Evolutionary conservation across 1,284 basidiomycete species (phyloP).

Genomic region (Bjerkandera adusta): DNA sequence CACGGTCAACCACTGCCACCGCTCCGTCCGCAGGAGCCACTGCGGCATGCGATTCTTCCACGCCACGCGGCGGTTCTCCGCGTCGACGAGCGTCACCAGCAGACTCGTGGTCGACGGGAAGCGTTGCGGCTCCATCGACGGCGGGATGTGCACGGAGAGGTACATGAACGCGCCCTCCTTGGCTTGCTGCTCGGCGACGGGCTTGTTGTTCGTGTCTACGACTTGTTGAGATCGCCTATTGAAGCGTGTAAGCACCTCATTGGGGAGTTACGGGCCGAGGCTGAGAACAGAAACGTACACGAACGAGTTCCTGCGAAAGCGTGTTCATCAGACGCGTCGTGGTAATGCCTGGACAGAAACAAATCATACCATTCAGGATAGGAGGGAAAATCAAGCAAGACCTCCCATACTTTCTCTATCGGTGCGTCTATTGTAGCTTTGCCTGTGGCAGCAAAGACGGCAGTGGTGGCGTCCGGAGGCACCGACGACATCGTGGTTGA

Average conservation of each 20-base stretch:
- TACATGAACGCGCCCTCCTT: slow-evolving; percentile 43
- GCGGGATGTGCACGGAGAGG: slow-evolving; percentile 58
- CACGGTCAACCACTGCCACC: slow-evolving; percentile 63
- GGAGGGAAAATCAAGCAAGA: slow-evolving; percentile 43
- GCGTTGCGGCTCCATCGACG: slow-evolving; percentile 41
- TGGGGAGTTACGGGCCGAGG: neutral
- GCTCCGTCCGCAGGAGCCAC: slow-evolving; percentile 50
- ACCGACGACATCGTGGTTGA: too few species aligned
- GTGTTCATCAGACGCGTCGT: neutral
- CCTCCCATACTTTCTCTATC: slow-evolving; percentile 45
- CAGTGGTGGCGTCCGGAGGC: too few species aligned
- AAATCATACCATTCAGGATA: slow-evolving; percentile 50
- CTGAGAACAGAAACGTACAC: slow-evolving; percentile 39
- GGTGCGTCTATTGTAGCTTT: slow-evolving; percentile 54
- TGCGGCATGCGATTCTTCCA: slow-evolving; percentile 45
- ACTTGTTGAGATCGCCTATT: slow-evolving; percentile 55
- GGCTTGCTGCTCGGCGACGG: slow-evolving; percentile 47
- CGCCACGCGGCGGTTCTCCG: slow-evolving; percentile 49
- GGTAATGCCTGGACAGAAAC: neutral
- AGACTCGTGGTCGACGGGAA: slow-evolving; percentile 26
- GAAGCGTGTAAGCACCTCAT: neutral
- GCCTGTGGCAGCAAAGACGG: too few species aligned
- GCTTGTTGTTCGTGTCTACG: slow-evolving; percentile 39
- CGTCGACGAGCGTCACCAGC: slow-evolving; percentile 40
- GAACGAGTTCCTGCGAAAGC: slow-evolving; percentile 58